Base-by-base conservation (phyloP, 148 eudicot species). In the Silene conica region DNA sequence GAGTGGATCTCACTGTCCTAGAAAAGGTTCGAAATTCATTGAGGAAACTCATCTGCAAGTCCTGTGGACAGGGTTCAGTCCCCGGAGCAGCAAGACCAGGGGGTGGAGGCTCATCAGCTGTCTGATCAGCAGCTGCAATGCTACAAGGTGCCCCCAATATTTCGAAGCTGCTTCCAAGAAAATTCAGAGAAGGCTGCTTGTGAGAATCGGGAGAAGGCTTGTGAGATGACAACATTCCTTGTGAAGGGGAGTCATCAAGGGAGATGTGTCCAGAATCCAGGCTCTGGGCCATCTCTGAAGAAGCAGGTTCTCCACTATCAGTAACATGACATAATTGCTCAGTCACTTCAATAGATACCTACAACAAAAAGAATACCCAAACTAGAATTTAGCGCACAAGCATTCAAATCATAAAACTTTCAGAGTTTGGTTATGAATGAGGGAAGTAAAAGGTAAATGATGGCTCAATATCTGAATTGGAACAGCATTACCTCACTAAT, bases 401-500 rank as follows among this genome's bases (percentile, higher is more conserved):
- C 54, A 31, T 19, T 14, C 1, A 66, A 8, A 67, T 74, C 19
- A 65, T 18, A 52, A 25, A 59, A 16, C 19, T 0, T 25, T 6
- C 1, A 50, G 59, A 26, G 3, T 6, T 50, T 25, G 9, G 60
- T 2, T 43, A 15, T 23, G 22, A 25, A 34, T 38, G 69, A 38
- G 99, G 99, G 48, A 73, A 90, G 68, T 92, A 50, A 50, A 50
- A 50, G 55, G 55, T 15, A 50, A 50, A 13, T 9, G 16, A 15
- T 50, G 55, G 16, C 55, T 13, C 55, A 50, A 50, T 12, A 12
- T 23, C n/a, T 13, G 5, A 22, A 5, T 14, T 0, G 60, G 23
- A 25, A 52, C 43, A 69, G 41, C 28, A 71, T 60, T 84, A 94
- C 98, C 98, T 86, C 85, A 57, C 69, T 76, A 14, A 55, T 22